Evolutionary conservation across 169 alveolate species (phyloP).

Genomic region (Plasmodium adleri): DNA sequence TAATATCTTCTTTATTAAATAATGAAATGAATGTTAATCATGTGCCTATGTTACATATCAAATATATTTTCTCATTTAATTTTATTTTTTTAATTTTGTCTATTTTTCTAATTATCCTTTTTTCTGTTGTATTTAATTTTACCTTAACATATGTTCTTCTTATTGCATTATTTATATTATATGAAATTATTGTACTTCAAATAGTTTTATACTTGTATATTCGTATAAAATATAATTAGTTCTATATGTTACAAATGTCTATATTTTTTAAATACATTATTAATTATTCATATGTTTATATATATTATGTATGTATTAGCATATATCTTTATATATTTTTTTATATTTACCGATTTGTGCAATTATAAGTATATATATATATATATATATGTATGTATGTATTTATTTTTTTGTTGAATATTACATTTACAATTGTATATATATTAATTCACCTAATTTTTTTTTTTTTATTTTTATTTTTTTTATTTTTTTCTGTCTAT

Average conservation of each 20-base stretch:
- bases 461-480: no score
- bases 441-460: no score
- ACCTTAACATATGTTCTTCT: slow-evolving; percentile 45
- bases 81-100: slow-evolving; percentile 39
- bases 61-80: slow-evolving; percentile 60
- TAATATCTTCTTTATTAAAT: slow-evolving; percentile 45
- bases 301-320: no score
- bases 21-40: slow-evolving; percentile 34
- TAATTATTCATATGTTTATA: no score
- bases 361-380: no score
- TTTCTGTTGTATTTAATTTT: slow-evolving; percentile 39
- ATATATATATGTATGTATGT: no score
- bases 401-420: no score
- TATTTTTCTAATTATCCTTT: slow-evolving; percentile 15
- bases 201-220: slow-evolving; percentile 52
- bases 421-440: no score
- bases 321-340: no score
- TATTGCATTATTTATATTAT: slow-evolving; percentile 29
- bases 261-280: no score
- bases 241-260: background rate
- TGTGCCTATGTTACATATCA: slow-evolving; percentile 26
- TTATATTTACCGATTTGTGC: no score
- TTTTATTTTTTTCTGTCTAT: no score
- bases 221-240: slow-evolving; percentile 26
- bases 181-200: slow-evolving; percentile 61